Percentiles rank a stretch among this genome's conserved stretches.
Conservation (phyloP, 768 basidiomycete species). For the Phlegmacium glaucopus region DNA sequence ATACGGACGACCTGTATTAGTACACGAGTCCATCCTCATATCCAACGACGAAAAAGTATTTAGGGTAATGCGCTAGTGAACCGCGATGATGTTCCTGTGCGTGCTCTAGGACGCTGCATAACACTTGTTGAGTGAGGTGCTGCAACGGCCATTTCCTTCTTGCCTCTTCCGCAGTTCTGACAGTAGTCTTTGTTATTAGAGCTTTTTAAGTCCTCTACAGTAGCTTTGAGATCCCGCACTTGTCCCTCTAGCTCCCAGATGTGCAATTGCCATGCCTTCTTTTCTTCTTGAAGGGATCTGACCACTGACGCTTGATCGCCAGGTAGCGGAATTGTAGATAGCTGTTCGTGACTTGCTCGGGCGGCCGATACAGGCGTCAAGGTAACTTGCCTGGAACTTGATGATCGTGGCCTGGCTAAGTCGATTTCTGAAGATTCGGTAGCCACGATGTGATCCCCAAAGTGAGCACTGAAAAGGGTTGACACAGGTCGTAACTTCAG, state of each 20-base stretch:
- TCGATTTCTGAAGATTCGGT: constrained; percentile 31
- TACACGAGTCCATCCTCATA: constrained; percentile 9
- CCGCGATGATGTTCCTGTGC: constrained; percentile 61
- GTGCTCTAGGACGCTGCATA: constrained; percentile 62
- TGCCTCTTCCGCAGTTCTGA: constrained; percentile 57
- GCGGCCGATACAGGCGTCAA: constrained; percentile 13
- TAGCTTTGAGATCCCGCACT: constrained; percentile 65
- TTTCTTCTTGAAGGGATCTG: constrained; percentile 59
- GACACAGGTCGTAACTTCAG: constrained; percentile 76
- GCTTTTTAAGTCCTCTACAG: constrained; percentile 53
- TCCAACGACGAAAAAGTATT: constrained; percentile 5
- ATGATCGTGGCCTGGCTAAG: constrained; percentile 43
- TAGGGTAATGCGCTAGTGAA: constrained; percentile 53
- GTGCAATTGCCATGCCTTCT: constrained; percentile 67
- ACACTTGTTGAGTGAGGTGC: constrained; percentile 31
- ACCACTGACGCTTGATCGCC: constrained; percentile 29
- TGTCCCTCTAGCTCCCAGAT: constrained; percentile 76
- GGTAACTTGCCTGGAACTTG: constrained; percentile 15
- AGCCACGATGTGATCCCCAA: constrained; percentile 45
- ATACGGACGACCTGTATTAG: constrained; percentile 11
- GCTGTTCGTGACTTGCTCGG: constrained; percentile 9
- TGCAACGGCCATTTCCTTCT: constrained; percentile 5
- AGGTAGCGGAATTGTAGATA: not conserved
- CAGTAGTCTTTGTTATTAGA: constrained; percentile 40
- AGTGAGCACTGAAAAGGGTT: constrained; percentile 69